Base-by-base conservation (phyloP, 441 rosid genomes). In the Gossypium schwendimanii region DNA sequence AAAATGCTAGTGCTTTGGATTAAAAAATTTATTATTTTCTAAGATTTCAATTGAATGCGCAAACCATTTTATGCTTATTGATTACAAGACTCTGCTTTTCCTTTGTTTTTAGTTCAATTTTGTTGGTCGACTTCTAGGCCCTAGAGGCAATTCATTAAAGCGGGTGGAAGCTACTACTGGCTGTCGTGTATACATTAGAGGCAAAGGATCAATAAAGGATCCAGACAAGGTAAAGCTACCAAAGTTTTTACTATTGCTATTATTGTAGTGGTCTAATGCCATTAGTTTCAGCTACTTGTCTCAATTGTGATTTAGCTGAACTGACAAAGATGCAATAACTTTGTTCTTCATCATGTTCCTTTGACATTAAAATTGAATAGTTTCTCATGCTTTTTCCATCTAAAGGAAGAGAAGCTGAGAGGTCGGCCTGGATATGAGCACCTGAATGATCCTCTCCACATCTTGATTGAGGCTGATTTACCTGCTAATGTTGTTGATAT, bases 401-500 rank as follows among this genome's bases (percentile, higher is more conserved):
- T 72, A 45, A 83, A 95, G 99, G 99, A 92, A 81, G 98, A 95
- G 75, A 91, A 89, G 79, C 85, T 91, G 61, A 87, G 88, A 83
- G 98, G 99, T 73, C 86, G 96, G 77, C 97, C 96, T 12, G 96
- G 97, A 69, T 92, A 92, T 77, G 98, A 91, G 87, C 97, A 94
- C 82, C 88, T 94, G 77, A 92, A 88, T 76, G 98, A 95, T 73
- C 97, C 96, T 54, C 93, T 92, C 50, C 97, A 95, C 86, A 91
- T 95, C 80, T 85, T 92, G 82, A 94, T 92, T 33, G 96, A 95
- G 81, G 94, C 97, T 62, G 97, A 92, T 84, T 87, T 91, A 69
- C 97, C 98, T 50, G 92, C 90, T 72, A 91, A 84, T 79, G 63
- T 92, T 57, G 97, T 95, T 44, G 99, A 94, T 68, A 72, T 87